Conservation (phyloP, 352 stramenopile genomes). For the Pythium guiyangense region DNA sequence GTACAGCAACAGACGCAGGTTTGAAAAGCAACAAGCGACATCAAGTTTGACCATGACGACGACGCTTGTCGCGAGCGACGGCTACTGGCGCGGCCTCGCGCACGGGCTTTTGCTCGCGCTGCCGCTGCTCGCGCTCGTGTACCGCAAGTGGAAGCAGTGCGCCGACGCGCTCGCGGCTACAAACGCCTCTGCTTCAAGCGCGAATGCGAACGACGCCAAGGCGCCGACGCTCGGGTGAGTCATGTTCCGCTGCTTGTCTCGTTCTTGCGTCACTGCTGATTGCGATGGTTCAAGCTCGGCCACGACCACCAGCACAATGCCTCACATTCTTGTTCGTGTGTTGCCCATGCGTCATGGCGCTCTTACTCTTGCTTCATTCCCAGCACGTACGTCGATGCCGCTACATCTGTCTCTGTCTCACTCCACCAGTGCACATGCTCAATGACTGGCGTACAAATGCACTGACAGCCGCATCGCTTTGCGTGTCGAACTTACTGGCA, state of each 20-base stretch:
- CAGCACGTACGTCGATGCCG: conserved; percentile 30
- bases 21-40: no score
- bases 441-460: neutral
- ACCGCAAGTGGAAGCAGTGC: conserved; percentile 37
- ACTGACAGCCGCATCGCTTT: neutral
- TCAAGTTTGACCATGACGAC: neutral
- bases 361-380: neutral
- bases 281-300: conserved; percentile 2
- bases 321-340: neutral
- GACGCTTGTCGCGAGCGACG: neutral
- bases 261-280: conserved; percentile 1
- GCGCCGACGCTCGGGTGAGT: conserved; percentile 41
- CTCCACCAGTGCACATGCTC: no score
- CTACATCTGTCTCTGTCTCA: no score
- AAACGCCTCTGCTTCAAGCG: conserved; percentile 11
- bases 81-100: conserved; percentile 50
- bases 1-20: no score
- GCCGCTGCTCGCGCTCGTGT: conserved; percentile 39
- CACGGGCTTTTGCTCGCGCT: conserved; percentile 48
- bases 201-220: conserved; percentile 11
- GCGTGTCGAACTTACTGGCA: neutral
- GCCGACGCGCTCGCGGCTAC: neutral
- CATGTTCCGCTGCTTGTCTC: no score
- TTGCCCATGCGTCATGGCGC: neutral
- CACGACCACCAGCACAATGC: no score